phyloP scores from a whole-genome alignment of 257 asterid genomes.

The Solanum etuberosum region DNA sequence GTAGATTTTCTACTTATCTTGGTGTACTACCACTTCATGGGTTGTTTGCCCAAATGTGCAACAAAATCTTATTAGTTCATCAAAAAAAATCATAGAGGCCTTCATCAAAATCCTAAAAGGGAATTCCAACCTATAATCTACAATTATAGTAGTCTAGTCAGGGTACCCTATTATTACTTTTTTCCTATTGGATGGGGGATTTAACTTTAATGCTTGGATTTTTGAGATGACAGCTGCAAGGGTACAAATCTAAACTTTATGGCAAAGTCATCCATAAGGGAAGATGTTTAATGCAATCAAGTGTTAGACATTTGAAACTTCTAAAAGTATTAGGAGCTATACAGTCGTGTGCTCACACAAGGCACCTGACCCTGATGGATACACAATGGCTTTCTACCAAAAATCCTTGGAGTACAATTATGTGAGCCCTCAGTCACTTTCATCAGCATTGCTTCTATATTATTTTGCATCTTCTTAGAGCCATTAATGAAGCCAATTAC shows the following conservation, averaged over 20 bases:
- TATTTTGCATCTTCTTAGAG: neutral
- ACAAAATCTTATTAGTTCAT: neutral
- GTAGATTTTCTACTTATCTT: neutral
- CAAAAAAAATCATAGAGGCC: neutral
- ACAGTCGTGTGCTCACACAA: neutral
- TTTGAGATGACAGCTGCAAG: neutral
- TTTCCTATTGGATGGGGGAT: neutral
- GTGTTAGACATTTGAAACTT: neutral
- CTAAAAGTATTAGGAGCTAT: neutral
- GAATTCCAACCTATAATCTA: neutral
- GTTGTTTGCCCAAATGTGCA: neutral
- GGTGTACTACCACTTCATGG: neutral
- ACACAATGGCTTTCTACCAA: neutral
- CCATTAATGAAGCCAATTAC: neutral
- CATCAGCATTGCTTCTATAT: neutral
- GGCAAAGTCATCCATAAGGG: neutral
- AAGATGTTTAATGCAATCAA: neutral
- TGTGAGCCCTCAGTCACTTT: neutral
- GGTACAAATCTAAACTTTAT: neutral
- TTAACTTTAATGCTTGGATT: neutral
- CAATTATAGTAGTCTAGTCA: neutral
- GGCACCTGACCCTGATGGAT: neutral
- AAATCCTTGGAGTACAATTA: neutral
- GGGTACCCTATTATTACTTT: neutral
- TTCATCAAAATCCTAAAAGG: neutral